Evolutionary conservation across 1,284 basidiomycete species (phyloP).

Genomic region (Marasmius tenuissimus): DNA sequence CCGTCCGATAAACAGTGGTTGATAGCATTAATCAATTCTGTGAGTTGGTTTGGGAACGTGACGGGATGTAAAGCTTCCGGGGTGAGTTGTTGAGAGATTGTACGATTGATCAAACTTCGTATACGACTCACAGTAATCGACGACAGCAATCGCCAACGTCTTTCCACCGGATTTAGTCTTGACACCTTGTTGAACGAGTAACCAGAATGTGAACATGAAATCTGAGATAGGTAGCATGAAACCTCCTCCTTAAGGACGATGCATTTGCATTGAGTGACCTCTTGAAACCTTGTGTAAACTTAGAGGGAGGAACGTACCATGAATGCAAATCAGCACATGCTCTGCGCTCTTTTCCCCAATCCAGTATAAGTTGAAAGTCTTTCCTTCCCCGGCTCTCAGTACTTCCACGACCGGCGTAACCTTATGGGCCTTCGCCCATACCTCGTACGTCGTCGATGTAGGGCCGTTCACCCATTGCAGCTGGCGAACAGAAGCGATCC

Average conservation of each 20-base stretch:
- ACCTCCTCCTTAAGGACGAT: constrained; percentile 5
- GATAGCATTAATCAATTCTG: constrained; percentile 1
- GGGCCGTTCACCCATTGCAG: neutral
- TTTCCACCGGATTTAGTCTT: neutral
- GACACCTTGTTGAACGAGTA: constrained; percentile 2
- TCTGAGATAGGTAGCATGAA: constrained; percentile 6
- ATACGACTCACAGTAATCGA: constrained; percentile 10
- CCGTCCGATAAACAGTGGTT: neutral
- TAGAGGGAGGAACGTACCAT: neutral
- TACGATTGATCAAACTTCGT: too few species aligned
- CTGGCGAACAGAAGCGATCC: neutral
- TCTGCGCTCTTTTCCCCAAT: constrained; percentile 1
- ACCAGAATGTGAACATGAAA: constrained; percentile 6
- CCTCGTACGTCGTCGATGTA: neutral
- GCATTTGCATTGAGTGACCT: neutral
- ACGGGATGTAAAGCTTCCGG: constrained; percentile 4
- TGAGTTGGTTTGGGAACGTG: constrained; percentile 10
- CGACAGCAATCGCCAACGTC: constrained; percentile 2
- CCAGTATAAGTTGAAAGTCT: constrained; percentile 2
- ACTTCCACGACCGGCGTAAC: neutral
- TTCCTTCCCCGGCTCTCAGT: neutral
- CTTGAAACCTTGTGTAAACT: neutral
- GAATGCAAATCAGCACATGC: constrained; percentile 4
- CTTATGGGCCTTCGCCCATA: constrained; percentile 1
- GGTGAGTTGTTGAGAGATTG: too few species aligned